A percentile compares a stretch with the other conserved stretches of the same genome.
Evolutionary conservation across 768 basidiomycete genomes (phyloP).

Genomic region (Calocera viscosa): DNA sequence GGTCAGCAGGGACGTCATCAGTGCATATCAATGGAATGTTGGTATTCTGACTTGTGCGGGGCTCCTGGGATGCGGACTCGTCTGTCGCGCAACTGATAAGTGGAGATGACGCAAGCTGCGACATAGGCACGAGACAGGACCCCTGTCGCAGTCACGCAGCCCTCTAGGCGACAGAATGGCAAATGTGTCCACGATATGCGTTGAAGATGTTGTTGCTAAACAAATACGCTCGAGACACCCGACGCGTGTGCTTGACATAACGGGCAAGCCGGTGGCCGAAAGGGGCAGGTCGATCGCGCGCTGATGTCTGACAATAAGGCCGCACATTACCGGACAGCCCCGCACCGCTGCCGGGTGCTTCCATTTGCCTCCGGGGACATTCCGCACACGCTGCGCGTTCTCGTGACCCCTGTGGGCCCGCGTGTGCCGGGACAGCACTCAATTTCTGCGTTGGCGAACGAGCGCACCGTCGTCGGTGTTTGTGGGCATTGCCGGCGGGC

Average conservation of each 20-base stretch:
- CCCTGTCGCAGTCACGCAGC: not conserved
- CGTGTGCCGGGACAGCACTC: not conserved
- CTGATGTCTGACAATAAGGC: not conserved
- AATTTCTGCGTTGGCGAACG: not conserved
- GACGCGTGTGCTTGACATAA: not conserved
- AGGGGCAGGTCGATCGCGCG: not conserved
- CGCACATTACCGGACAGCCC: not conserved
- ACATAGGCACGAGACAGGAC: not conserved
- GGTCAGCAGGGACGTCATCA: not conserved
- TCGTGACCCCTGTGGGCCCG: not conserved
- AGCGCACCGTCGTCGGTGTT: conserved; percentile 1
- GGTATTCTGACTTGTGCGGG: not conserved
- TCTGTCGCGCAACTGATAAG: not conserved
- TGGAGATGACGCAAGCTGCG: not conserved
- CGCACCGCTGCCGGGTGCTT: not conserved
- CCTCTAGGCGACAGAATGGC: not conserved
- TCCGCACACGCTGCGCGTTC: not conserved
- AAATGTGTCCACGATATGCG: not conserved
- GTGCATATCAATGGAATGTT: not conserved
- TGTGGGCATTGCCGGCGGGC: not conserved
- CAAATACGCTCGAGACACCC: not conserved
- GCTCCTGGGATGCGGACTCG: not conserved
- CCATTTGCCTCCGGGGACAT: not conserved
- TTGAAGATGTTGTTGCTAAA: not conserved
- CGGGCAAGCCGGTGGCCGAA: not conserved